These are phyloP conservation scores for Alternaria ethzedia DNA, from an alignment of 2,329 filamentous ascomycete species.

Conservation along the genomic window DNA sequence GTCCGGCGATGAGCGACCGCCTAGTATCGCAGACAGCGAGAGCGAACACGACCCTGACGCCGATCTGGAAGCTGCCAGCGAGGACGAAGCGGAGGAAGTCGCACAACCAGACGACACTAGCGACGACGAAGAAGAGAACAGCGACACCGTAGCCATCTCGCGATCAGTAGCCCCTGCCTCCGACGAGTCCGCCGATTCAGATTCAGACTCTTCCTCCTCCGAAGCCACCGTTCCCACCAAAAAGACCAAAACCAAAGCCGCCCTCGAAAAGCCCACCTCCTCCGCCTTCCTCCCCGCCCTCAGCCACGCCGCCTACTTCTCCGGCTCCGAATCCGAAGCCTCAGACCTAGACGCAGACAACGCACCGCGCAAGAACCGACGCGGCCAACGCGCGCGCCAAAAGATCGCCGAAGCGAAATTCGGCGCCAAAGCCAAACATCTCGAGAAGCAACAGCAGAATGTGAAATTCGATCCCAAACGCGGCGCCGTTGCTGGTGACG, in stretches of 20 bases:
- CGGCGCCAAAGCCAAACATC: constrained; percentile 72
- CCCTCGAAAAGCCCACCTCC: constrained; percentile 26
- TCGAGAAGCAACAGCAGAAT: constrained; percentile 58
- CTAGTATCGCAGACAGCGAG: constrained; percentile 39
- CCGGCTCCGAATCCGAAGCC: constrained; percentile 75
- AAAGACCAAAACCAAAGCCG: constrained; percentile 26
- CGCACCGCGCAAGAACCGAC: constrained; percentile 71
- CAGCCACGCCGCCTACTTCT: constrained; percentile 78
- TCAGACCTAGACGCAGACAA: constrained; percentile 63
- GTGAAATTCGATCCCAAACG: constrained; percentile 65
- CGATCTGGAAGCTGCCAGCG: constrained; percentile 24
- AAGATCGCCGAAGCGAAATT: constrained; percentile 83
- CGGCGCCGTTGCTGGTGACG: constrained; percentile 61
- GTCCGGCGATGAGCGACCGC: constrained; percentile 37
- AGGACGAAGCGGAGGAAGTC: constrained; percentile 2
- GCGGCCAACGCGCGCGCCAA: constrained; percentile 78
- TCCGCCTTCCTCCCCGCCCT: constrained; percentile 76
- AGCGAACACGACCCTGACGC: constrained; percentile 28
- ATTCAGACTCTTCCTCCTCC: constrained; percentile 11
- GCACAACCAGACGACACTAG: constrained; percentile 12
- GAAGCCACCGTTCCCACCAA: constrained; percentile 17
- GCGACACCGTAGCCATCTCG: not conserved
- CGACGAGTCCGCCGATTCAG: constrained; percentile 17
- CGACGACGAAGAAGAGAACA: not conserved
- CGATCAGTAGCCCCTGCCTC: constrained; percentile 21